Conservation (phyloP, 2,329 filamentous ascomycete species). For the Emericellopsis cladophorae region DNA sequence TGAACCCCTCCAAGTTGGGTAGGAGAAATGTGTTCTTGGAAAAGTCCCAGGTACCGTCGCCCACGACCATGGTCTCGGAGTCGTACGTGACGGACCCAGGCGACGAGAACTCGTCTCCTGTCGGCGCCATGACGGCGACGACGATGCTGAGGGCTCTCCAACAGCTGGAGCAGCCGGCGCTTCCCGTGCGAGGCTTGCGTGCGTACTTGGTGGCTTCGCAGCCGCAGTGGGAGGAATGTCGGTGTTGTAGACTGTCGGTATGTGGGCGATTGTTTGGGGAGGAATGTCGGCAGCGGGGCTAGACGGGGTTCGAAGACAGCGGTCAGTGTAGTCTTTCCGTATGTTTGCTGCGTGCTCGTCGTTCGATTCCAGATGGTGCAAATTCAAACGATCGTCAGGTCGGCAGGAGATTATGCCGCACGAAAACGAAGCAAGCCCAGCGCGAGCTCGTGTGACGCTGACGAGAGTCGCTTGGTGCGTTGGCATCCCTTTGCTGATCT, state of each 20-base stretch:
- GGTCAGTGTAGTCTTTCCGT: background rate
- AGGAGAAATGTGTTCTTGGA: constrained; percentile 65
- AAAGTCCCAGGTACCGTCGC: constrained; percentile 76
- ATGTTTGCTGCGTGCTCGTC: background rate
- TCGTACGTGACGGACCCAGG: constrained; percentile 62
- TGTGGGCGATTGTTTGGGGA: background rate
- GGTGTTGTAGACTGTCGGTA: background rate
- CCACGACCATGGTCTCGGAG: constrained; percentile 63
- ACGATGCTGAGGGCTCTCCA: background rate
- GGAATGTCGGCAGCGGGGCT: background rate
- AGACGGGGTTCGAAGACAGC: background rate
- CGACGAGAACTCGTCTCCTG: constrained; percentile 47
- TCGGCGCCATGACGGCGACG: constrained; percentile 45
- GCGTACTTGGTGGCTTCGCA: background rate
- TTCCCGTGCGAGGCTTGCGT: too few relatives aligned
- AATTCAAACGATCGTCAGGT: background rate
- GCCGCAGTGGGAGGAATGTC: constrained; percentile 1
- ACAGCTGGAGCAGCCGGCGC: background rate
- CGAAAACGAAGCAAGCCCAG: too few relatives aligned
- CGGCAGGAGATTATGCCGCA: too few relatives aligned
- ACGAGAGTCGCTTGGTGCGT: background rate
- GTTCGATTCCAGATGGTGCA: background rate
- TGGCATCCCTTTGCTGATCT: background rate
- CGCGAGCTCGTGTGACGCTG: background rate
- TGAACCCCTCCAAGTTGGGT: constrained; percentile 63